Evolutionary conservation across 306 rosid species (phyloP), one percentile per base, ranked within the genome.

Genomic region (Glycyrrhiza uralensis): DNA sequence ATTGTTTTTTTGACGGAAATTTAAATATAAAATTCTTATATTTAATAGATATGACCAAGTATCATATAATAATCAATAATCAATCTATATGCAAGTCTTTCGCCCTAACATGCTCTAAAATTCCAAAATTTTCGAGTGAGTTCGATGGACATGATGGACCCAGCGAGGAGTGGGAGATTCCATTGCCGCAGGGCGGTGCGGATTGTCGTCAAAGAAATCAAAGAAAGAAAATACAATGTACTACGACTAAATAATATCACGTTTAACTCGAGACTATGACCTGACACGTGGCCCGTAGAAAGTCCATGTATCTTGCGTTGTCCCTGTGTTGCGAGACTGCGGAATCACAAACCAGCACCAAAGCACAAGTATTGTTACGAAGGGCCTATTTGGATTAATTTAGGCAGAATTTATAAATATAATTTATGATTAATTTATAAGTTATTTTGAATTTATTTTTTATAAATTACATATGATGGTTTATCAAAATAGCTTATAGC

Each of bases 101-200:
- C n/a, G n/a, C n/a, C n/a, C n/a, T n/a, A n/a, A n/a, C n/a, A n/a
- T n/a, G n/a, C n/a, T n/a, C n/a, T n/a, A 22, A 64, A 39, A 29
- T 38, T 65, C 44, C 28, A 62, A 5, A 35, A 65, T 19, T 14
- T 35, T 74, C 63, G 14, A 5, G 78, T 61, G 42, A 33, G 71
- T 74, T 74, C 42, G 2, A 50, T 33, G 39, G 35, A 32, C 4
- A 12, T 24, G 50, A 1, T 62, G 13, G 49, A 38, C 50, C 18
- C 4, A 65, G 24, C 3, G 38, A 24, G 63, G 15, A 18, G 23
- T 29, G 60, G n/a, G 28, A 9, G 52, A 23, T 7, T 56, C 20
- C 36, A 9, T 57, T 26, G 18, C 56, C n/a, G 4, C n/a, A 18
- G 59, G 77, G 45, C 69, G 69, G 77, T 58, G 47, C 15, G 0